Evolutionary conservation across 2,329 filamentous ascomycete genomes (phyloP).

Genomic region (Fragosphaeria purpurea): DNA sequence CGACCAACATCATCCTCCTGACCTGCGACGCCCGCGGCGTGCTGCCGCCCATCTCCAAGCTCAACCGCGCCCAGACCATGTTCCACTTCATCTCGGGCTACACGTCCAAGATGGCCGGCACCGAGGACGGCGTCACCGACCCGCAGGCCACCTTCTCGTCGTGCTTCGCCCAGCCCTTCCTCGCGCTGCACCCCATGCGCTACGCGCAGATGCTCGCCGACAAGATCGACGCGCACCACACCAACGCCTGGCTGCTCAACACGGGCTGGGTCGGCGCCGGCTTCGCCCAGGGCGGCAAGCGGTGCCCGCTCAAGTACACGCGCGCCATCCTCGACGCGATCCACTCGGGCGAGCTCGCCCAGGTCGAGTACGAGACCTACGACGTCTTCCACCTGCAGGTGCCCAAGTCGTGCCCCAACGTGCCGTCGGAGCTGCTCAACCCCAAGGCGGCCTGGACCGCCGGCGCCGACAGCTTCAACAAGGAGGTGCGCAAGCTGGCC

Average conservation of each 20-base stretch:
- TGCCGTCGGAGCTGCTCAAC: slow-evolving; percentile 89
- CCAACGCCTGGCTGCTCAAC: slow-evolving; percentile 97
- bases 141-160: slow-evolving; percentile 98
- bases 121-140: slow-evolving; percentile 92
- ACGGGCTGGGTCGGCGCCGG: slow-evolving; percentile 94
- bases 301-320: slow-evolving; percentile 97
- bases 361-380: slow-evolving; percentile 89
- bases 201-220: slow-evolving; percentile 98
- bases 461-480: slow-evolving; percentile 68
- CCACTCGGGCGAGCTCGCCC: slow-evolving; percentile 90
- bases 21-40: slow-evolving; percentile 98
- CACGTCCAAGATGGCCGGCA: slow-evolving; percentile 99
- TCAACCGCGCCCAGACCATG: slow-evolving; percentile 92
- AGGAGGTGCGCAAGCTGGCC: slow-evolving; percentile 84
- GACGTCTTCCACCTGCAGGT: slow-evolving; percentile 94
- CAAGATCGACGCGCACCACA: slow-evolving; percentile 91
- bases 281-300: slow-evolving; percentile 83
- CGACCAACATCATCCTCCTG: slow-evolving; percentile 93
- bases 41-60: slow-evolving; percentile 94
- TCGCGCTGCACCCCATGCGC: slow-evolving; percentile 97
- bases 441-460: slow-evolving; percentile 87
- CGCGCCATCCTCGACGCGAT: slow-evolving; percentile 97
- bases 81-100: slow-evolving; percentile 99
- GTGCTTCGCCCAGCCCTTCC: slow-evolving; percentile 98
- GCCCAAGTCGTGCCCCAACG: slow-evolving; percentile 82